phyloP scores from a whole-genome alignment of 805 yeast genomes.

The Blastobotrys terrestris region DNA sequence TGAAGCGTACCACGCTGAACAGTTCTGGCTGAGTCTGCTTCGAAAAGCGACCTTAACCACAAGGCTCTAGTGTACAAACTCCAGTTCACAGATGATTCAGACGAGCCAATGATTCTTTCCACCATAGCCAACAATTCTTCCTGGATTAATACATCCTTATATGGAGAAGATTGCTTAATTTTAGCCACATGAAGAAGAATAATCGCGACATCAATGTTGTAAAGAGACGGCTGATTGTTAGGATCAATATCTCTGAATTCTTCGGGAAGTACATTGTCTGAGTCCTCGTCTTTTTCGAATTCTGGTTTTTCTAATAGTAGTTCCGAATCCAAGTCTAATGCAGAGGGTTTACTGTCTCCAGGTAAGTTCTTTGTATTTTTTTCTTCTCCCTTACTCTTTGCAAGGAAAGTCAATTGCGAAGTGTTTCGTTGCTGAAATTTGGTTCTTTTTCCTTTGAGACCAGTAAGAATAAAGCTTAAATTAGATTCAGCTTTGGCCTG shows the following conservation, averaged over 20 bases:
- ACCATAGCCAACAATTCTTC: conserved; percentile 80
- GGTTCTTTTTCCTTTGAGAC: conserved; percentile 83
- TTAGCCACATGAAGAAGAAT: conserved; percentile 61
- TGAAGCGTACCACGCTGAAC: conserved; percentile 92
- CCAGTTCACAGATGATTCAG: conserved; percentile 55
- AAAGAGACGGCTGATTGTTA: conserved; percentile 69
- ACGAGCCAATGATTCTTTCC: conserved; percentile 57
- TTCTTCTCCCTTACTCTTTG: conserved; percentile 36
- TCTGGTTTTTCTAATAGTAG: conserved; percentile 67
- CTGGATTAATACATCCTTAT: conserved; percentile 61
- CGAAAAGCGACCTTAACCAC: conserved; percentile 86
- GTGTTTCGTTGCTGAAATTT: conserved; percentile 69
- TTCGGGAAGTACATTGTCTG: conserved; percentile 27
- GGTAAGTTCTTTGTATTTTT: conserved; percentile 4
- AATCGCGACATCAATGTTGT: conserved; percentile 68
- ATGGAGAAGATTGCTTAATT: conserved; percentile 64
- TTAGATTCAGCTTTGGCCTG: conserved; percentile 43
- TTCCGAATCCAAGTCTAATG: conserved; percentile 64
- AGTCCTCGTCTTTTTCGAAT: conserved; percentile 48
- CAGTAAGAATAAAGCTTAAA: conserved; percentile 66
- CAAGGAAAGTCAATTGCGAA: conserved; percentile 70
- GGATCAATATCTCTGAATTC: conserved; percentile 52
- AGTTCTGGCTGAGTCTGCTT: conserved; percentile 73
- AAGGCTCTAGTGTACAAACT: conserved; percentile 70
- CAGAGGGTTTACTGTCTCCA: conserved; percentile 8